Percentiles rank a stretch among this genome's conserved stretches.
These are phyloP conservation scores for Gossypium ekmanianum DNA, from an alignment of 345 rosid species.

Conservation along the genomic window DNA sequence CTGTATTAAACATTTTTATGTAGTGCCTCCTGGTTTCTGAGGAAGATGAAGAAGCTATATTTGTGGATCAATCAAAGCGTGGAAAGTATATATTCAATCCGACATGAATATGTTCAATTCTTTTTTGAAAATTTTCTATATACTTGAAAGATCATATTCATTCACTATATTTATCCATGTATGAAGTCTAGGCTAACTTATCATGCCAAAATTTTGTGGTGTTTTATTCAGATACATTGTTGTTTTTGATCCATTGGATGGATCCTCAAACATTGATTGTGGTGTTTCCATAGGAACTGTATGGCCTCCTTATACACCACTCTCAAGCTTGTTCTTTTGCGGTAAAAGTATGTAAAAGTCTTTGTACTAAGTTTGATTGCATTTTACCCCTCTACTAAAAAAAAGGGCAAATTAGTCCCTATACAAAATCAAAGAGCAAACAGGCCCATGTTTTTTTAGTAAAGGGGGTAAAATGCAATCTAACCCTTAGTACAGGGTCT, in stretches of 20 bases:
- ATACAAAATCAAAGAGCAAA: too few relatives aligned
- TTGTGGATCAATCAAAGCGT: constrained; percentile 52
- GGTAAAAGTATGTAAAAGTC: too few relatives aligned
- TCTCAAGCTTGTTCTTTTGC: background rate
- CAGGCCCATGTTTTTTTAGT: too few relatives aligned
- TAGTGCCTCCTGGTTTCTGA: constrained; percentile 75
- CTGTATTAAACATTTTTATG: background rate
- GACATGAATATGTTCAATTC: background rate
- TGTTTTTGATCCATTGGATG: constrained; percentile 75
- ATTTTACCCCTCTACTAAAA: too few relatives aligned
- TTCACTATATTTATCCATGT: background rate
- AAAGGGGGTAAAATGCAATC: too few relatives aligned
- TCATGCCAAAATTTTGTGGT: background rate
- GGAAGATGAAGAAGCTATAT: constrained; percentile 68
- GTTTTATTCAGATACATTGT: constrained; percentile 50
- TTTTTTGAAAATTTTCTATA: too few relatives aligned
- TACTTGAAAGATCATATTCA: too few relatives aligned
- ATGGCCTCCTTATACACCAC: constrained; percentile 9
- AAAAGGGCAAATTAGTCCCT: too few relatives aligned
- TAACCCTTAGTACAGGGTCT: too few relatives aligned
- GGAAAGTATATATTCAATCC: constrained; percentile 39
- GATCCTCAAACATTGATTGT: constrained; percentile 78
- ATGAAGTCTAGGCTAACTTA: background rate
- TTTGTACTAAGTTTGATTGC: too few relatives aligned
- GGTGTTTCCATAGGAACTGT: constrained; percentile 83